Base-by-base conservation (phyloP, 2,329 filamentous ascomycete genomes). In the Fusarium neocosmosporiellum region DNA sequence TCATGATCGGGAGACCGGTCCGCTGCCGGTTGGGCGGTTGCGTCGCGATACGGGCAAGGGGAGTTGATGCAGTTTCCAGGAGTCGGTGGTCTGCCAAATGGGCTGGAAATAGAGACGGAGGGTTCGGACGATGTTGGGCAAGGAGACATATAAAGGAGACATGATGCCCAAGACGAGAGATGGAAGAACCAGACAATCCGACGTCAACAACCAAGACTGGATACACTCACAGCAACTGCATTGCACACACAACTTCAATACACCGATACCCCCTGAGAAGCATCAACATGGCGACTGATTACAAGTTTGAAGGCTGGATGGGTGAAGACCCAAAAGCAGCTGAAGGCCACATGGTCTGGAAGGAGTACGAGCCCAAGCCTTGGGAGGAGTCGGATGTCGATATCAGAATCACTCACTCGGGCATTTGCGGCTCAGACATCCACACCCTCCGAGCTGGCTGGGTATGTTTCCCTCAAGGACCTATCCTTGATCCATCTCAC, bases 351-450 rank as follows among this genome's bases (percentile, higher is more conserved):
- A 88, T 89, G 87, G 78, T 83, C 34, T 89, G 87, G 87, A 82
- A 82, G 43, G 81, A 87, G 64, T 92, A 87, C 63, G 84, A 90
- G 80, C 90, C 90, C 39, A 92, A 92, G 84, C 81, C 83, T n/a
- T 92, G 89, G 87, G 87, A 90, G 50, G 90, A 92, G 78, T 88
- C 85, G 29, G 90, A 92, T 70, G 81, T 93, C 62, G 91, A 93
- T 76, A 90, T 93, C 73, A 84, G 88, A 76, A 82, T 93, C 71
- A 88, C 88, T 4, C 90, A 92, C 82, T 92, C 90, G 76, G 90
- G 91, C 68, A 87, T 93, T 71, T 93, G 91, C 77, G 90, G 89
- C 63, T 88, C 86, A 0, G 90, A 92, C 71, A 58, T 91, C 37
- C 89, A 92, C 80, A 87, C 83, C 6, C 82, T 92, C 5, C 84